Conservation (phyloP, 768 basidiomycete species). For the Crepidotus variabilis region DNA sequence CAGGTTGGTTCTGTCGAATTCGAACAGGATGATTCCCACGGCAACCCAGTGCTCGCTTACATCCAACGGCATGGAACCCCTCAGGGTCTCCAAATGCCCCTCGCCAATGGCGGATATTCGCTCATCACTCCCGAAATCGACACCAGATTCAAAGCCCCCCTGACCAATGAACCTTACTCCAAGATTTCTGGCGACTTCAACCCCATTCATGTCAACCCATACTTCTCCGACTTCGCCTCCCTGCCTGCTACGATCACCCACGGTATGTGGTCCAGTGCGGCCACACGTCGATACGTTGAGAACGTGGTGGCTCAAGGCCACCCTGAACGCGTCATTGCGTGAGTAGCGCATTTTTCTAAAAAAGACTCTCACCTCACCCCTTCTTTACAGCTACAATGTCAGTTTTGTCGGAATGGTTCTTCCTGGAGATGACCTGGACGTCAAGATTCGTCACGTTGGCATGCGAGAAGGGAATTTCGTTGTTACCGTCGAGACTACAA, state of each 20-base stretch:
- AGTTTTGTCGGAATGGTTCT: slow-evolving; percentile 97
- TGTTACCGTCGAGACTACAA: slow-evolving; percentile 83
- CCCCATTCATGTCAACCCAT: slow-evolving; percentile 97
- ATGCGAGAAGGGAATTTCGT: slow-evolving; percentile 95
- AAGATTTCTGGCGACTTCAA: slow-evolving; percentile 97
- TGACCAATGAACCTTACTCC: slow-evolving; percentile 95
- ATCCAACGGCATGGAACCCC: slow-evolving; percentile 86
- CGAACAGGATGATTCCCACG: slow-evolving; percentile 81
- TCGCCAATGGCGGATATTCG: slow-evolving; percentile 85
- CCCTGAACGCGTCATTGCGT: slow-evolving; percentile 87
- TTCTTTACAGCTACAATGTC: slow-evolving; percentile 71
- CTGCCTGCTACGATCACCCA: slow-evolving; percentile 97
- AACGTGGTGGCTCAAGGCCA: slow-evolving; percentile 90
- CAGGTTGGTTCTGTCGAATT: slow-evolving; percentile 88
- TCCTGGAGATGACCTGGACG: slow-evolving; percentile 81
- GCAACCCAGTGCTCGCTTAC: slow-evolving; percentile 92
- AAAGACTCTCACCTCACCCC: slow-evolving; percentile 5
- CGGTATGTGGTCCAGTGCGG: slow-evolving; percentile 95
- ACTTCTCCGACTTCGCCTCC: slow-evolving; percentile 91
- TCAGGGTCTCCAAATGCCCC: slow-evolving; percentile 71
- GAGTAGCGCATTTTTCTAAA: slow-evolving; percentile 28
- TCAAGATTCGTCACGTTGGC: slow-evolving; percentile 84
- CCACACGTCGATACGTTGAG: slow-evolving; percentile 89
- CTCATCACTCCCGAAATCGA: slow-evolving; percentile 60
- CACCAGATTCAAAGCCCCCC: slow-evolving; percentile 75